These are phyloP conservation scores for Zarea fungicola DNA, from an alignment of 2,329 filamentous ascomycete species.

Conservation along the genomic window DNA sequence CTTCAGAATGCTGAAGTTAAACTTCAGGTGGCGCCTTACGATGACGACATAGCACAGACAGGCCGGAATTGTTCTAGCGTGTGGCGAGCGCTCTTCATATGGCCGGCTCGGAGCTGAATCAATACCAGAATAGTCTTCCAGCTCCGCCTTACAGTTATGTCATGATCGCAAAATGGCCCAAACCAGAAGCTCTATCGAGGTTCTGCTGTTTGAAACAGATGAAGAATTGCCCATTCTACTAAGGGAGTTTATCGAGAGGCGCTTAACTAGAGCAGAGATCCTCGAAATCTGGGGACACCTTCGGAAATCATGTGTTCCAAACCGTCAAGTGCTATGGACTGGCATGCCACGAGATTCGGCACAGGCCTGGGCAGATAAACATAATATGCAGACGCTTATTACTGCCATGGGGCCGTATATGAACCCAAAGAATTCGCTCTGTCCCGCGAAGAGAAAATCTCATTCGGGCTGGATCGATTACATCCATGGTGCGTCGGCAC, in stretches of 20 bases:
- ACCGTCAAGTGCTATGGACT: constrained; percentile 17
- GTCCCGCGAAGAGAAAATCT: background rate
- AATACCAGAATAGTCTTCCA: too few species aligned
- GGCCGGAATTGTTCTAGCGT: too few species aligned
- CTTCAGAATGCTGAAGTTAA: too few species aligned
- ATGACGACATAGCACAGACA: too few species aligned
- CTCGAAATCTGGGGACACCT: background rate
- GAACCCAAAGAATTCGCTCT: background rate
- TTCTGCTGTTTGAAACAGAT: too few species aligned
- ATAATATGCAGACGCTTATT: constrained; percentile 16
- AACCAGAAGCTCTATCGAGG: too few species aligned
- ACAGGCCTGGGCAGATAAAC: constrained; percentile 16
- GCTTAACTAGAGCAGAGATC: background rate
- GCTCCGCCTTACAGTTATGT: too few species aligned
- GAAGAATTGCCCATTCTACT: too few species aligned
- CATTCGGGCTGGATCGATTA: constrained; percentile 3
- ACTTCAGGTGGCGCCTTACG: too few species aligned
- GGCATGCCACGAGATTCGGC: constrained; percentile 15
- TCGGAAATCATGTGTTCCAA: background rate
- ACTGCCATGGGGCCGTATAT: constrained; percentile 17
- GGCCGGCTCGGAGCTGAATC: too few species aligned
- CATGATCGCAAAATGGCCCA: too few species aligned
- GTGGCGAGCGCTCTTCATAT: too few species aligned
- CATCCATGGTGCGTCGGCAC: constrained; percentile 18
- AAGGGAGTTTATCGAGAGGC: background rate